Base-by-base conservation (phyloP, 2,329 filamentous ascomycete species). In the Capronia americana region DNA sequence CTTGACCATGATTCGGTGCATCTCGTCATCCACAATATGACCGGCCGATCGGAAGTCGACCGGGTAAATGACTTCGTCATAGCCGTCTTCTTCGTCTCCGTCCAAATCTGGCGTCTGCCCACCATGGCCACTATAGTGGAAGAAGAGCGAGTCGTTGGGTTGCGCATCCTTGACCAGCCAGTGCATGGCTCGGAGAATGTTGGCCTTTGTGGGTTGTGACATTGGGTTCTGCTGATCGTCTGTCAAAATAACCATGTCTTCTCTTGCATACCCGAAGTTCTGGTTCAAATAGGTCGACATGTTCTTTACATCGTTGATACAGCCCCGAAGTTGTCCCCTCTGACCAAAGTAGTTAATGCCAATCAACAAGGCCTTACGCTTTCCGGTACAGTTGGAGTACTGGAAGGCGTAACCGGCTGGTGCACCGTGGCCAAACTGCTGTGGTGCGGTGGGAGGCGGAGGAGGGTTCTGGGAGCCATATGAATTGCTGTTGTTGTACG, bases 311-410 rank as follows among this genome's bases (percentile, higher is more conserved):
- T 98, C 94, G 76, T 98, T 97, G 83, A 97, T 97, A 76, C 94
- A 98, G 54, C 94, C 94, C 65, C 93, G 86, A 56, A 97, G 84
- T 82, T 97, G 92, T 30, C 93, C 93, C 65, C 92, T 88, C 80
- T 97, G 93, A 59, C 91, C 89, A 76, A 97, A 97, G 80, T 98
- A 97, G 81, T 97, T 97, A 83, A 97, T 97, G 63, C 94, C 94
- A 72, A 97, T 94, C 68, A 98, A 80, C 32, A 97, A 82, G 4
- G 93, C 94, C 81, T 97, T 97, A 76, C 93, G 85, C 73, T 89
- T 88, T 54, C 93, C 94, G 4, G 91, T 96, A 77, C 93, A 98
- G 71, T 90, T 90, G 55, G 93, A 97, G 79, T 97, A 97, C 78
- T 94, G 91, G 79, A 93, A 98, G 53, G 84, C 87, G 78, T 97